Conservation (phyloP, 2,329 filamentous ascomycete species). For the Fonsecaea erecta region DNA sequence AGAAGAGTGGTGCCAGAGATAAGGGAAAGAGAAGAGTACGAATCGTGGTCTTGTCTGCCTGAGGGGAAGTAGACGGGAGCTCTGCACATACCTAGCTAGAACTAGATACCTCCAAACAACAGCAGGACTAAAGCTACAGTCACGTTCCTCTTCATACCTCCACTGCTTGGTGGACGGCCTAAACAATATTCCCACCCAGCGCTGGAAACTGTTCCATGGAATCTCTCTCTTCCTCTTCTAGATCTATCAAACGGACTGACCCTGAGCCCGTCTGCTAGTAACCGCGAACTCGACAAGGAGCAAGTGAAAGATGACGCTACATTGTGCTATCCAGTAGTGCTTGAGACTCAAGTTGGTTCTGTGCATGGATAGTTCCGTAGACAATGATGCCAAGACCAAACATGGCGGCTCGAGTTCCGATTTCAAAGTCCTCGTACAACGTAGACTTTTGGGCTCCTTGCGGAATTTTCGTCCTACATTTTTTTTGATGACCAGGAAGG, state of each 20-base stretch:
- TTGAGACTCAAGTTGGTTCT: too few species aligned
- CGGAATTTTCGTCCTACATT: background rate
- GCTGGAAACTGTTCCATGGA: background rate
- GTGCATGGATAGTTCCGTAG: too few species aligned
- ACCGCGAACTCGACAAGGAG: too few species aligned
- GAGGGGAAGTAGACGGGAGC: background rate
- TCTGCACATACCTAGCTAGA: background rate
- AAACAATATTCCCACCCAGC: background rate
- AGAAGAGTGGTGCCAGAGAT: conserved; percentile 71
- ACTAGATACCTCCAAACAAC: background rate
- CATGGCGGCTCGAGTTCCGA: background rate
- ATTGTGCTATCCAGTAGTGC: background rate
- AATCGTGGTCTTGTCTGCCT: conserved; percentile 45
- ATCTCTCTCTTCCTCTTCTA: background rate
- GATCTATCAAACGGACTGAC: too few species aligned
- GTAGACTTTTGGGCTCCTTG: background rate
- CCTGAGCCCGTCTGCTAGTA: too few species aligned
- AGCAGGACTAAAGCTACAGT: background rate
- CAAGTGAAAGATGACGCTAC: too few species aligned
- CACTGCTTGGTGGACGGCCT: background rate
- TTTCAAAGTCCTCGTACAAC: background rate
- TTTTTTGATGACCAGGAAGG: background rate
- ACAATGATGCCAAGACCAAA: background rate
- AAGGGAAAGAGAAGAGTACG: conserved; percentile 84
- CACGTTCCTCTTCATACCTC: background rate